These are phyloP conservation scores for Candida glaebosa DNA, from an alignment of 805 yeast species.

Conservation along the genomic window DNA sequence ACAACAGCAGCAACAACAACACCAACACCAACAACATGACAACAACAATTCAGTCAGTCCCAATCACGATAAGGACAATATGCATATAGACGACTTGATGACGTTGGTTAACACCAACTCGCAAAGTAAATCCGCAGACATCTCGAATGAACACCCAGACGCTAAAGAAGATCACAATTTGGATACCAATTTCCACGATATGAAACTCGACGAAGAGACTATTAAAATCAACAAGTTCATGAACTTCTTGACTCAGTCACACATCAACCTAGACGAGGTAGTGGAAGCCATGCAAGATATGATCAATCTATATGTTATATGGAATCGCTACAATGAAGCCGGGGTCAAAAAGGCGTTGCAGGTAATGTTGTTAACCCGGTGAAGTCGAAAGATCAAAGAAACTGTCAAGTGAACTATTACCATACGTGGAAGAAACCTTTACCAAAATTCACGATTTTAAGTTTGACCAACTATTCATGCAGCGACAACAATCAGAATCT, in stretches of 20 bases:
- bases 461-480: no score
- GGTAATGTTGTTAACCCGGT: conserved; percentile 32
- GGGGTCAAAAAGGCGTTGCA: conserved; percentile 49
- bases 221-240: conserved; percentile 54
- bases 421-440: no score
- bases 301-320: conserved; percentile 73
- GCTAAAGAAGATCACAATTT: not conserved
- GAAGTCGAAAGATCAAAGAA: not conserved
- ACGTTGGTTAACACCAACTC: conserved; percentile 11
- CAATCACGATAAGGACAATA: conserved; percentile 7
- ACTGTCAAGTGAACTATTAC: no score
- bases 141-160: no score
- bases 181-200: conserved; percentile 20
- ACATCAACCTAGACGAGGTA: conserved; percentile 72
- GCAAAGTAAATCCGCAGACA: conserved; percentile 6
- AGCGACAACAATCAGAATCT: no score
- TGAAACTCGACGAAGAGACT: conserved; percentile 33
- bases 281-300: conserved; percentile 83
- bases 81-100: conserved; percentile 40
- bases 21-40: not conserved
- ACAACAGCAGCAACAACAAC: not conserved
- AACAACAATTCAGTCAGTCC: not conserved
- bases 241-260: conserved; percentile 68
- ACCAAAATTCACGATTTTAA: no score
- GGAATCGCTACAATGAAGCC: conserved; percentile 83